Evolutionary conservation across 208 protist species (phyloP).

Genomic region (Leishmania braziliensis): DNA sequence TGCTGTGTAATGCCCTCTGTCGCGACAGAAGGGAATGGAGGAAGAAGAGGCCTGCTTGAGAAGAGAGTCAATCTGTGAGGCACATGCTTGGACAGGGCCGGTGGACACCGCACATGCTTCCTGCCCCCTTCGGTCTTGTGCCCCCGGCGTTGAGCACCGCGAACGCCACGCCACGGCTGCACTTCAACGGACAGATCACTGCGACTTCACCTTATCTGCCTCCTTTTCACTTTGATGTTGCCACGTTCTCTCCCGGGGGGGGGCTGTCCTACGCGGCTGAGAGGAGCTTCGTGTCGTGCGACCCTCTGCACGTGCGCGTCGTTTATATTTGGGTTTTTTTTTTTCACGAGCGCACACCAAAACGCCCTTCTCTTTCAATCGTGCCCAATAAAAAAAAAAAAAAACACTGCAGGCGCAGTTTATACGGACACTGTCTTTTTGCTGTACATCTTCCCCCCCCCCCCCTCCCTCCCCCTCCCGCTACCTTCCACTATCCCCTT

Average conservation of each 20-base stretch:
- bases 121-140: background rate
- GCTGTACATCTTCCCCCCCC: background rate
- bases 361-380: background rate
- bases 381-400: background rate
- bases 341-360: background rate
- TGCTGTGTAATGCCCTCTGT: background rate
- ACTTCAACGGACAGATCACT: background rate
- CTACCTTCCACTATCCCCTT: background rate
- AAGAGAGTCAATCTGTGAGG: background rate
- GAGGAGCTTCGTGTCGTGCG: too few relatives aligned
- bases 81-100: background rate
- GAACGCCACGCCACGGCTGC: background rate
- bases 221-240: background rate
- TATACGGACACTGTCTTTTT: too few relatives aligned
- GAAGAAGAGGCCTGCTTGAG: background rate
- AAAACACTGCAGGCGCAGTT: background rate
- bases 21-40: background rate
- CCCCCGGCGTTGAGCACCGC: background rate
- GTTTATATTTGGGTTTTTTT: background rate
- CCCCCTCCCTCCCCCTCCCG: background rate
- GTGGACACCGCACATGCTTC: background rate
- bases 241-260: background rate
- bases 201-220: background rate
- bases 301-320: background rate
- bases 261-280: too few relatives aligned